Evolutionary conservation across 371 early-diverging fungal genomes (phyloP).

Genomic region (Batrachochytrium dendrobatidis): DNA sequence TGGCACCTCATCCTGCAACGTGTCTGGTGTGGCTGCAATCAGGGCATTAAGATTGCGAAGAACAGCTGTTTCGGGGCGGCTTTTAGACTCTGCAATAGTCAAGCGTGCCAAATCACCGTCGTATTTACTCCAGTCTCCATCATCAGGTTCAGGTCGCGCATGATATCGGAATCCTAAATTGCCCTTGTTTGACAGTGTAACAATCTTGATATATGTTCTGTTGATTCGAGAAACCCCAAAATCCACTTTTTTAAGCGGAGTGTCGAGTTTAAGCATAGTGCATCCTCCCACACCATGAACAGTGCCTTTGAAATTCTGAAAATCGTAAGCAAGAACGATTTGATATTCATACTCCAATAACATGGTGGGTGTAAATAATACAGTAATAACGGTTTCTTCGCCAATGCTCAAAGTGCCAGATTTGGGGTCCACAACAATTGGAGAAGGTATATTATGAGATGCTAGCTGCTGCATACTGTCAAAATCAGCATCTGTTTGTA

Average conservation of each 20-base stretch:
- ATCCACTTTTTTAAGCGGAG: constrained; percentile 35
- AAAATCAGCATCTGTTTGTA: background rate
- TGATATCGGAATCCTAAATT: constrained; percentile 44
- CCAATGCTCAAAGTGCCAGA: constrained; percentile 31
- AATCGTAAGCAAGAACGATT: constrained; percentile 39
- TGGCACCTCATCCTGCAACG: background rate
- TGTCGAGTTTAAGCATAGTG: constrained; percentile 29
- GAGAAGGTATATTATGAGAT: constrained; percentile 3
- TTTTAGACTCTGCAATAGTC: background rate
- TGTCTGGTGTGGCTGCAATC: background rate
- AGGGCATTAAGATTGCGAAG: background rate
- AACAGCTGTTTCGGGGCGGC: background rate
- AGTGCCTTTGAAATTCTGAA: constrained; percentile 20
- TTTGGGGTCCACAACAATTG: constrained; percentile 26
- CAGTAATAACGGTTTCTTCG: constrained; percentile 21
- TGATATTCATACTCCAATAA: constrained; percentile 35
- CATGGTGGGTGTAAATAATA: constrained; percentile 34
- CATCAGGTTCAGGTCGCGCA: constrained; percentile 38
- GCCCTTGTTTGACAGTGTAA: constrained; percentile 39
- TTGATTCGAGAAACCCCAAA: constrained; percentile 45
- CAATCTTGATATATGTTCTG: constrained; percentile 29
- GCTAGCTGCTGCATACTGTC: constrained; percentile 7
- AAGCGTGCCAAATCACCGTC: constrained; percentile 16
- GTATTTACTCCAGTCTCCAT: constrained; percentile 32
- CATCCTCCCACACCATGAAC: constrained; percentile 43